A percentile compares a stretch with the other conserved stretches of the same genome.
Conservation (phyloP, 1,139 yeast species). For the Scheffersomyces parashehatae region DNA sequence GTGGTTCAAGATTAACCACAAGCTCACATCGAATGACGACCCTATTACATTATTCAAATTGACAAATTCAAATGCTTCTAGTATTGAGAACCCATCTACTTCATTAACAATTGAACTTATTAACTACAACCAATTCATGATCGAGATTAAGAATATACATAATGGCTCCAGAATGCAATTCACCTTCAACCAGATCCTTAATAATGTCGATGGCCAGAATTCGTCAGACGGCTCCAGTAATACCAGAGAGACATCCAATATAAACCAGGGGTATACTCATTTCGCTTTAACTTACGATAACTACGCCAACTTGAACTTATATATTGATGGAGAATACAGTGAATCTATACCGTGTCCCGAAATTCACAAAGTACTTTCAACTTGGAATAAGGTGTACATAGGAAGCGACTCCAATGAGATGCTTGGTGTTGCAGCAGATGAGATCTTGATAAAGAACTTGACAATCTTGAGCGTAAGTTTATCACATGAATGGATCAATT, state of each 20-base stretch:
- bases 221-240: not conserved
- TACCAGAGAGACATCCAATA: constrained; percentile 1
- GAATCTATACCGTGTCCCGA: constrained; percentile 49
- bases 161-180: constrained; percentile 31
- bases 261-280: constrained; percentile 32
- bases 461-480: constrained; percentile 29
- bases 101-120: constrained; percentile 30
- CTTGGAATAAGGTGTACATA: constrained; percentile 43
- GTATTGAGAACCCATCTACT: constrained; percentile 16
- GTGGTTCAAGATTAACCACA: constrained; percentile 35
- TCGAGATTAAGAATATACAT: constrained; percentile 28
- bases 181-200: constrained; percentile 34
- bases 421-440: constrained; percentile 12
- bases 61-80: constrained; percentile 23
- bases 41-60: constrained; percentile 27
- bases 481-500: constrained; percentile 39
- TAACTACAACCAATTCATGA: constrained; percentile 32
- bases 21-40: constrained; percentile 12
- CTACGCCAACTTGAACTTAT: constrained; percentile 38
- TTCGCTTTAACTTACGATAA: constrained; percentile 41
- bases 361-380: constrained; percentile 24
- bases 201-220: constrained; percentile 1
- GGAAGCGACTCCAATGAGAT: constrained; percentile 24
- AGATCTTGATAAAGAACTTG: constrained; percentile 34
- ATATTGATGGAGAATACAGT: constrained; percentile 43